These are phyloP conservation scores for Corinectria fuckeliana DNA, from an alignment of 2,329 filamentous ascomycete genomes.

Conservation along the genomic window DNA sequence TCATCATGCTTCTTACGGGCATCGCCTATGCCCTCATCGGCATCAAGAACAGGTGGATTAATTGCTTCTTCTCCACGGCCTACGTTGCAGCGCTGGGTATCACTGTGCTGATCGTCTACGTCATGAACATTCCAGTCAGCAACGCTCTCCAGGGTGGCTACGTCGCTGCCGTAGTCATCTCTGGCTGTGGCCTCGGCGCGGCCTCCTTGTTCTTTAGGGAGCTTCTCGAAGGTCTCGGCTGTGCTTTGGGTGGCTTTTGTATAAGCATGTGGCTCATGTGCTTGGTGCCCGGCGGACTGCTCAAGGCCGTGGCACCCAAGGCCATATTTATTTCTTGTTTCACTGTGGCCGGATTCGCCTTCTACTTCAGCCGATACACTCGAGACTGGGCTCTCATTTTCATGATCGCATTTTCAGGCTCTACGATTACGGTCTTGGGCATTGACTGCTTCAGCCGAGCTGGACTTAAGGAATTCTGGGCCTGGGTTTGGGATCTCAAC, in stretches of 20 bases:
- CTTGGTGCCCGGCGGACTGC: conserved; percentile 76
- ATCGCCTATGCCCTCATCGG: conserved; percentile 75
- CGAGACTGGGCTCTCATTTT: conserved; percentile 79
- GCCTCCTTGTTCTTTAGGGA: conserved; percentile 81
- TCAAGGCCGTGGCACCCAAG: conserved; percentile 67
- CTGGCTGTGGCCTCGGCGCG: conserved; percentile 76
- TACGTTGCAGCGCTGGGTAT: conserved; percentile 77
- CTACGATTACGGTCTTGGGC: conserved; percentile 79
- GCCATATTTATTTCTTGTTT: conserved; percentile 79
- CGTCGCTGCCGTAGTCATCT: conserved; percentile 76
- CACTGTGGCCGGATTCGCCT: conserved; percentile 69
- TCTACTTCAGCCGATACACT: conserved; percentile 81
- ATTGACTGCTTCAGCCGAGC: conserved; percentile 90
- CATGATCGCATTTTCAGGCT: conserved; percentile 80
- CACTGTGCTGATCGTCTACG: conserved; percentile 83
- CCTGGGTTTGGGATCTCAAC: conserved; percentile 88
- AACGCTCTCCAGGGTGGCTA: conserved; percentile 85
- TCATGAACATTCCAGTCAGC: conserved; percentile 80
- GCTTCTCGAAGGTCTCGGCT: conserved; percentile 81
- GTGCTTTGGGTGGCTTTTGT: conserved; percentile 85
- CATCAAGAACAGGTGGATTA: conserved; percentile 80
- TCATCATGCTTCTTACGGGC: conserved; percentile 78
- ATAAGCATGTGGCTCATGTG: conserved; percentile 90
- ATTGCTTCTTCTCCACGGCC: conserved; percentile 80
- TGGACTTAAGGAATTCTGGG: conserved; percentile 96